phyloP scores from a whole-genome alignment of 129 eudicot genomes.

The Mikania micrantha region DNA sequence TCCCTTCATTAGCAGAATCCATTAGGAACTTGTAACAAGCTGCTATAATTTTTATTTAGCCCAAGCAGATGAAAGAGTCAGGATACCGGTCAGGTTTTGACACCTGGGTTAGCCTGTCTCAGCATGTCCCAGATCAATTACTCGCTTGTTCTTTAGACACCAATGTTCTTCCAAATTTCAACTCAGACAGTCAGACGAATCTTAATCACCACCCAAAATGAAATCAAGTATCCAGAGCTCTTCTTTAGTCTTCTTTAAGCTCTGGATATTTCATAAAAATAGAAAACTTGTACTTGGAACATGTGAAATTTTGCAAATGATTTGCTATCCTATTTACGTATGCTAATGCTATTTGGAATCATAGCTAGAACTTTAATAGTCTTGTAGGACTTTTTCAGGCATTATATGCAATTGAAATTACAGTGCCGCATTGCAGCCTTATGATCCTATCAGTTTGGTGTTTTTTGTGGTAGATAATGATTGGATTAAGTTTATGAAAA shows the following conservation, averaged over 20 bases:
- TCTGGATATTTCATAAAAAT: constrained; percentile 48
- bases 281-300: constrained; percentile 52
- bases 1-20: too few species aligned
- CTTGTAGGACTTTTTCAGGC: too few species aligned
- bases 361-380: constrained; percentile 10
- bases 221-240: constrained; percentile 29
- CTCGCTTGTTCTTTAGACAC: too few species aligned
- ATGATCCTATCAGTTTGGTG: too few species aligned
- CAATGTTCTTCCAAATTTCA: neutral
- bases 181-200: constrained; percentile 36
- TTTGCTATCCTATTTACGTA: too few species aligned
- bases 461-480: too few species aligned
- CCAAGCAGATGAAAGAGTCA: constrained; percentile 49
- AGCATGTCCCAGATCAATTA: constrained; percentile 9
- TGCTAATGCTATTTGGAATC: too few species aligned
- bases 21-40: constrained; percentile 61
- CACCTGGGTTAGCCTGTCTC: constrained; percentile 11
- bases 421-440: too few species aligned
- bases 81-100: constrained; percentile 13
- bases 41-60: constrained; percentile 53
- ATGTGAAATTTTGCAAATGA: too few species aligned
- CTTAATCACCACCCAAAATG: neutral
- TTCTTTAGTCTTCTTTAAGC: constrained; percentile 50
- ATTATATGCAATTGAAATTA: too few species aligned
- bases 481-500: too few species aligned